Base-by-base conservation (phyloP, 495 filamentous ascomycete species). In the Choiromyces venosus region DNA sequence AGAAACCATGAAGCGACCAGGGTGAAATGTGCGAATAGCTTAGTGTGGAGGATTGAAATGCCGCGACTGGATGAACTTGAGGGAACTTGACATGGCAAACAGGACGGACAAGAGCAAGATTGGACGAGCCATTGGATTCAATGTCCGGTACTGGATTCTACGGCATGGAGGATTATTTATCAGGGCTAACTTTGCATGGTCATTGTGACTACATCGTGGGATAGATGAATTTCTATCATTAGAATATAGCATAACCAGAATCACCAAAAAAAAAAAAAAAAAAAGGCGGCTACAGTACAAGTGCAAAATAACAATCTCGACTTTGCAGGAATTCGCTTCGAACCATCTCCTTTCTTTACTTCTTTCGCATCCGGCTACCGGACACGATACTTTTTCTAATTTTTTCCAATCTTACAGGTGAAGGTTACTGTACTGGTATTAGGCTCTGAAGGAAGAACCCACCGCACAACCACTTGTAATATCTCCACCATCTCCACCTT, bases 181-280 rank as follows among this genome's bases (percentile, higher is more conserved):
- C 25, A 16, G 12, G 12, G 10, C 25, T 33, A 33, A 61, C 25
- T 16, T 33, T 33, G 25, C 25, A 33, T 77, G 61, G 70, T 77
- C 75, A 77, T 69, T 77, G 69, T 77, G 75, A 77, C 74, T 77
- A 68, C 75, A 76, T 77, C 42, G 40, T 46, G 37, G 67, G 75
- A 72, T 66, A 14, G 33, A 12, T 14, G 66, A 61, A 25, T 52
- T 52, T 52, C 44, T 52, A 52, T 52, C n/a, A 52, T 52, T 52
- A 52, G 44, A n/a, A 52, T 52, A 52, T 8, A 52, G 44, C n/a
- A 52, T 52, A n/a, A n/a, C 44, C 21, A 21, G 21, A 52, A 52
- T 52, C 9, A 52, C 44, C 6, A 44, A 44, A 44, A 21, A 44
- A 19, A 21, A 21, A n/a, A 21, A 9, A 21, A 5, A 25, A n/a